phyloP scores from a whole-genome alignment of 805 yeast species.

The Teunomyces pallodes region DNA sequence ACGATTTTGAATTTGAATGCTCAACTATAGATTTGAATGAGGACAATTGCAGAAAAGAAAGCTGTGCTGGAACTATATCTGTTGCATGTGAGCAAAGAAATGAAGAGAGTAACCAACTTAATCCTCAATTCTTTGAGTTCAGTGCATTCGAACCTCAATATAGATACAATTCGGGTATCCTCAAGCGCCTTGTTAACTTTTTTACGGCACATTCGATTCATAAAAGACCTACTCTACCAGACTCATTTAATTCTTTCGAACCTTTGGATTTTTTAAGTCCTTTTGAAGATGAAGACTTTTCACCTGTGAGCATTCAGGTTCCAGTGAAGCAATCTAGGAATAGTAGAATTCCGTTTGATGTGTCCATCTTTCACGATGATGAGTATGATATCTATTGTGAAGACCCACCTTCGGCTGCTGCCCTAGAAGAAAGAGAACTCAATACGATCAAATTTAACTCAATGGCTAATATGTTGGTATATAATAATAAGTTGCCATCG shows the following conservation, averaged over 20 bases:
- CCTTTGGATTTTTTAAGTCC: slow-evolving; percentile 1
- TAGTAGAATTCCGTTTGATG: not conserved
- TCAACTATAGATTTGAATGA: not conserved
- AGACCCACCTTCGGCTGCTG: not conserved
- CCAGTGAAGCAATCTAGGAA: not conserved
- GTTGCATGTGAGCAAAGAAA: not conserved
- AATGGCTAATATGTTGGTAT: slow-evolving; percentile 14
- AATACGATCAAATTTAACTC: slow-evolving; percentile 14
- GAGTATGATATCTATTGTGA: not conserved
- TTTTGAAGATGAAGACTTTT: not conserved
- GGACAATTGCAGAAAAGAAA: not conserved
- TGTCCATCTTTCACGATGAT: not conserved
- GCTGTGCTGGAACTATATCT: not conserved
- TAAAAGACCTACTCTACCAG: not conserved
- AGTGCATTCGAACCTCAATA: slow-evolving; percentile 1
- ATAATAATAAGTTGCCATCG: slow-evolving; percentile 9
- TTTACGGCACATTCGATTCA: not conserved
- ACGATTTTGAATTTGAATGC: not conserved
- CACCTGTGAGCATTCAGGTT: not conserved
- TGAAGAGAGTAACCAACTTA: too few species aligned
- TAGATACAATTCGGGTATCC: not conserved
- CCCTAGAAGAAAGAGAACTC: not conserved
- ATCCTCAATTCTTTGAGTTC: not conserved
- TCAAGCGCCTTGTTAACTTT: not conserved
- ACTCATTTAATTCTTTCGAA: not conserved